Evolutionary conservation across 805 yeast species (phyloP).

Genomic region (Cyberlindnera maclurae): DNA sequence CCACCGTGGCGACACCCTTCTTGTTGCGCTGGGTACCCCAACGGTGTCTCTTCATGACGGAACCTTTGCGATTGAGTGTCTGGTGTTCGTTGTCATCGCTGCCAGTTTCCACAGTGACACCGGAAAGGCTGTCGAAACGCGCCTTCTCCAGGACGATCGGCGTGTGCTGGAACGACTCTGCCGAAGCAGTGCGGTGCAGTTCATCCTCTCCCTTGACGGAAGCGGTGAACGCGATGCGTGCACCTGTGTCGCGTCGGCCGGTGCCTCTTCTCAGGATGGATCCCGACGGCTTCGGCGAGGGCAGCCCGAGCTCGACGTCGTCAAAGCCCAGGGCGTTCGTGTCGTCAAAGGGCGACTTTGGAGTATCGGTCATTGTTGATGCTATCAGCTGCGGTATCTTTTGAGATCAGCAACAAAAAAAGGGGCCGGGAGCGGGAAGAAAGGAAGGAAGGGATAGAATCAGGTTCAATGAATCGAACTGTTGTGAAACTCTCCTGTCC

Average conservation of each 20-base stretch:
- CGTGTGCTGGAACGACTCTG: constrained; percentile 19
- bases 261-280: constrained; percentile 19
- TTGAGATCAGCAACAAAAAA: no score
- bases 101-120: background rate
- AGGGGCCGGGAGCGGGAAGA: no score
- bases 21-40: constrained; percentile 88
- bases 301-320: constrained; percentile 17
- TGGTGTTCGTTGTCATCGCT: background rate
- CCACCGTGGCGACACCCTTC: constrained; percentile 56
- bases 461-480: no score
- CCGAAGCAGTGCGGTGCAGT: constrained; percentile 13
- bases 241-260: constrained; percentile 14
- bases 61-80: constrained; percentile 29
- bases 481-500: no score
- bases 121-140: constrained; percentile 17
- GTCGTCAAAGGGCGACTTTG: constrained; percentile 23
- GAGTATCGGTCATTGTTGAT: constrained; percentile 8
- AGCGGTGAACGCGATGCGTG: constrained; percentile 21
- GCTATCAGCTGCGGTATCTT: no score
- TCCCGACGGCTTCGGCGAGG: constrained; percentile 7
- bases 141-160: constrained; percentile 21
- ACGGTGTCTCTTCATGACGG: constrained; percentile 66
- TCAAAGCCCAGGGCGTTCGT: constrained; percentile 12
- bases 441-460: no score
- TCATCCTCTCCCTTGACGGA: constrained; percentile 15